Conservation (phyloP, 2,329 filamentous ascomycete genomes). For the Aspergillus pseudotamarii region DNA sequence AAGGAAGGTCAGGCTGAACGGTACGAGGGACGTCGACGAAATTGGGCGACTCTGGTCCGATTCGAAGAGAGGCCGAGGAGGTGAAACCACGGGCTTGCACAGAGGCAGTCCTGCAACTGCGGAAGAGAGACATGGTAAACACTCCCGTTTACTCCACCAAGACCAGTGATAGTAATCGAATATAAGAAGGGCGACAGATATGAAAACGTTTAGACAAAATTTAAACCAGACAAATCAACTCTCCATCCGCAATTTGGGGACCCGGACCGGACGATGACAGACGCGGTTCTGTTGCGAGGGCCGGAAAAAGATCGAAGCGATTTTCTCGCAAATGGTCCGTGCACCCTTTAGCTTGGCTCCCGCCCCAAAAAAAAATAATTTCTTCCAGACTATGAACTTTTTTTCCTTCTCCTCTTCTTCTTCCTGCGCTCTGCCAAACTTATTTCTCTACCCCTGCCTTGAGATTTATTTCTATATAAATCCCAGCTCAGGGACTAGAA, state of each 20-base stretch:
- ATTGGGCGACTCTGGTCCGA: constrained; percentile 76
- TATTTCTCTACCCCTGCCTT: constrained; percentile 30
- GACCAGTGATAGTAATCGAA: background rate
- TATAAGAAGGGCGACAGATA: background rate
- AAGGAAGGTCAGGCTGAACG: constrained; percentile 66
- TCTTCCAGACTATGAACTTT: constrained; percentile 22
- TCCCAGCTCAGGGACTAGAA: constrained; percentile 22
- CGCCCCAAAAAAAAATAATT: constrained; percentile 37
- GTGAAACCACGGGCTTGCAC: constrained; percentile 45
- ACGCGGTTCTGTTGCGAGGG: constrained; percentile 24
- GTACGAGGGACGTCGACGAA: constrained; percentile 82
- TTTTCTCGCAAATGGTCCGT: constrained; percentile 42
- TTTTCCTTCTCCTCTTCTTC: constrained; percentile 32
- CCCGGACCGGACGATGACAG: constrained; percentile 20
- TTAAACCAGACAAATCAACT: background rate
- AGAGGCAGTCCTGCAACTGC: constrained; percentile 38
- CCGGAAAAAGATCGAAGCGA: constrained; percentile 39
- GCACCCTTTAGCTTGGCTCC: constrained; percentile 38
- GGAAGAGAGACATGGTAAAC: constrained; percentile 40
- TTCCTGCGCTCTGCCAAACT: constrained; percentile 36
- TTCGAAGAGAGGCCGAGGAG: constrained; percentile 38
- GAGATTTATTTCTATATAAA: constrained; percentile 32
- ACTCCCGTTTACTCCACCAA: background rate
- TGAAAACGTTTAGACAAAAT: background rate
- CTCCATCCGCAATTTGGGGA: constrained; percentile 1